Base-by-base conservation (phyloP, 2,329 filamentous ascomycete genomes). In the Ophiocordyceps robertsii region DNA sequence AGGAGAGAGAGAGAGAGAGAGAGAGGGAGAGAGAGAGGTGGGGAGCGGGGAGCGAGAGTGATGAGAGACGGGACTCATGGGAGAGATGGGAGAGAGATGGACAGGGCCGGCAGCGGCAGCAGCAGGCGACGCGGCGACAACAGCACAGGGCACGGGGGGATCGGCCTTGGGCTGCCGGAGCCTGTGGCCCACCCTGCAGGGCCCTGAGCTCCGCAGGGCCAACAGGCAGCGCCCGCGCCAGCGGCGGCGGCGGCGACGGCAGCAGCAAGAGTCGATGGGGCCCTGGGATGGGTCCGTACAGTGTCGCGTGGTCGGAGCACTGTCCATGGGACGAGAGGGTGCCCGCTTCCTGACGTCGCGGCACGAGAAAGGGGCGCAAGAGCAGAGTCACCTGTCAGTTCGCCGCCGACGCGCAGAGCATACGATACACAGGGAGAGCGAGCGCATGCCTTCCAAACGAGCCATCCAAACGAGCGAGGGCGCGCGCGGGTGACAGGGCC, bases 91-190 rank as follows among this genome's bases (percentile, higher is more conserved):
- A n/a, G 16, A 39, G 16, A 39, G 38, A 32, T 16, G 31, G 16
- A 21, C 16, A 13, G 27, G 29, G 9, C 8, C 13, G 29, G 31
- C 11, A 16, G 17, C 11, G 19, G 39, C n/a, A 37, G 29, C 35
- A 37, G 29, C 33, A 32, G 35, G 36, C 37, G 37, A 29, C 21
- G 37, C n/a, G 7, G 33, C 33, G 17, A 16, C 33, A 16, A 36
- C 33, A 36, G 17, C 36, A 21, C 36, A 37, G 36, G 37, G 44
- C 39, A 48, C 47, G 46, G 46, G 47, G 43, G 47, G 44, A 49
- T 49, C 47, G 47, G 47, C 47, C 42, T 46, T 24, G 46, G 41
- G 45, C 40, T 49, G 45, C 47, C 47, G 43, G 47, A 45, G 42
- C 43, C 36, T 37, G 36, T 36, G 36, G 17, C 19, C 36, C 36